These are phyloP conservation scores for Ilex asprella DNA, from an alignment of 257 asterid species.

Conservation along the genomic window DNA sequence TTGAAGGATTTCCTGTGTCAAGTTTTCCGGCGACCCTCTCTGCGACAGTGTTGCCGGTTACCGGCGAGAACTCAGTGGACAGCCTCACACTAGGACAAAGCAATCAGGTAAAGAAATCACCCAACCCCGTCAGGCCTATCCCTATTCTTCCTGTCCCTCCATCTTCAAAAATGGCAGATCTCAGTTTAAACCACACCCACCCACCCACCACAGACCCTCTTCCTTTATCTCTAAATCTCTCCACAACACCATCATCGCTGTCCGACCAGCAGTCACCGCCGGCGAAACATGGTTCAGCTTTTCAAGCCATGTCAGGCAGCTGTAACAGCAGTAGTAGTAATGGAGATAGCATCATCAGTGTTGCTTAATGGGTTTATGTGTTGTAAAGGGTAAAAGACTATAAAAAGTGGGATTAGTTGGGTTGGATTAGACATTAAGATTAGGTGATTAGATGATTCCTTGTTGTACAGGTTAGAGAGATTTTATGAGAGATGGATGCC, in stretches of 20 bases:
- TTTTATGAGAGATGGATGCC: slow-evolving; percentile 21
- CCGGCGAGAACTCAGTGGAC: slow-evolving; percentile 24
- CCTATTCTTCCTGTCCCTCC: slow-evolving; percentile 76
- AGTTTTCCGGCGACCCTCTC: slow-evolving; percentile 29
- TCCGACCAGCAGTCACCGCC: slow-evolving; percentile 33
- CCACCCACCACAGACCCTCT: slow-evolving; percentile 19
- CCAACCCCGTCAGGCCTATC: slow-evolving; percentile 49
- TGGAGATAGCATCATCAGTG: slow-evolving; percentile 89
- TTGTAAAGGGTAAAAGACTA: slow-evolving; percentile 27
- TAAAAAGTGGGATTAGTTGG: slow-evolving; percentile 15
- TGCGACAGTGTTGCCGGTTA: slow-evolving; percentile 21
- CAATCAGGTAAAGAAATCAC: slow-evolving; percentile 27
- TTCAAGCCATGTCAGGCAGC: slow-evolving; percentile 53
- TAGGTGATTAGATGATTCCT: slow-evolving; percentile 23
- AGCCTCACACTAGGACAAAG: slow-evolving; percentile 27
- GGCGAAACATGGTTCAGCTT: slow-evolving; percentile 39
- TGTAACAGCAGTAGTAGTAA: slow-evolving; percentile 67
- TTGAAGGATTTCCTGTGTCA: slow-evolving; percentile 32
- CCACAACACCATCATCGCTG: slow-evolving; percentile 27
- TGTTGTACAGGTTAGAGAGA: slow-evolving; percentile 27
- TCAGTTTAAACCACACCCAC: slow-evolving; percentile 47
- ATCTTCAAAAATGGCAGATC: slow-evolving; percentile 67
- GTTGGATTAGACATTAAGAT: slow-evolving; percentile 29
- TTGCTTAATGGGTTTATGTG: slow-evolving; percentile 62
- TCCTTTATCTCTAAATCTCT: slow-evolving; percentile 50